These are phyloP conservation scores for Colletotrichum sublineola DNA, from an alignment of 2,329 filamentous ascomycete species.

Conservation along the genomic window DNA sequence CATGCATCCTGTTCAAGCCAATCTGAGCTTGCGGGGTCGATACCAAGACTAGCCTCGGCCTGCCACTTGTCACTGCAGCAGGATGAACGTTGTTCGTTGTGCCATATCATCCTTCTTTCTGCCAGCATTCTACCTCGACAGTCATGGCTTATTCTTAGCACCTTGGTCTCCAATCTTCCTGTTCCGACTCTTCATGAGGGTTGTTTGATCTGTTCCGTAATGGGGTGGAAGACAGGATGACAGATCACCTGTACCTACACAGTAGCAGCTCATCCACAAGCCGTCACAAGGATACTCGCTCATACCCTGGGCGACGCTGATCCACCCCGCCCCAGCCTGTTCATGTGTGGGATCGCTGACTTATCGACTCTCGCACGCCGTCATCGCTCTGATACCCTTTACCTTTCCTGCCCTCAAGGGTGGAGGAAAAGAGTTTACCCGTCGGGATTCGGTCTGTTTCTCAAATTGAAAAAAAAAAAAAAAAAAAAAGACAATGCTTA, in stretches of 20 bases:
- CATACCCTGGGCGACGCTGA: constrained; percentile 17
- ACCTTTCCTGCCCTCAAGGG: neutral
- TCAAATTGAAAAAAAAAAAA: neutral
- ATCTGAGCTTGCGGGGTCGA: constrained; percentile 26
- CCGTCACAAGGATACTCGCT: constrained; percentile 17
- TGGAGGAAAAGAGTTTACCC: neutral
- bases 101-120: constrained; percentile 2
- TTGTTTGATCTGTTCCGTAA: constrained; percentile 40
- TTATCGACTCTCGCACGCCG: constrained; percentile 5
- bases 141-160: constrained; percentile 41
- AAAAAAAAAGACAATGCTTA: neutral
- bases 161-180: constrained; percentile 23
- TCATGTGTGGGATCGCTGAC: constrained; percentile 30
- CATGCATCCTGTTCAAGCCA: constrained; percentile 1
- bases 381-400: constrained; percentile 1
- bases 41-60: constrained; percentile 21
- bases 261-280: constrained; percentile 1
- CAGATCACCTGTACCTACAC: constrained; percentile 1
- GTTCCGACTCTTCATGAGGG: constrained; percentile 22
- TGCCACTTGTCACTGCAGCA: constrained; percentile 36
- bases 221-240: constrained; percentile 39
- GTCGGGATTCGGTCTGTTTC: neutral
- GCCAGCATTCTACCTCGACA: constrained; percentile 24
- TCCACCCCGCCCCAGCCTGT: constrained; percentile 29
- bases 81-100: constrained; percentile 33